phyloP scores from a whole-genome alignment of 805 yeast genomes.

The Clavispora vitiphila region DNA sequence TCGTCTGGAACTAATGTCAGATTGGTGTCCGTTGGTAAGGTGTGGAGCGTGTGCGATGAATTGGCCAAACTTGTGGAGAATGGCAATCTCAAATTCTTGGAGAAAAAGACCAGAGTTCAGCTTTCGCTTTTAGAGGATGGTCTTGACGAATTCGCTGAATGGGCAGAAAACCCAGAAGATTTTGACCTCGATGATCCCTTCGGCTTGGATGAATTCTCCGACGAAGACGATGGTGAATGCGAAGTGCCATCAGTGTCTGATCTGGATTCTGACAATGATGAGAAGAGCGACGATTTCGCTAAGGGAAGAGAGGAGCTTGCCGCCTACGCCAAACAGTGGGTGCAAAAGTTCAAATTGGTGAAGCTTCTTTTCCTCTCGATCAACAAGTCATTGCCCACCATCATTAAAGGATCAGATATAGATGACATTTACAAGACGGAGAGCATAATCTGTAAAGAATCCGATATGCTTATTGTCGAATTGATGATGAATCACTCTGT shows the following conservation, averaged over 20 bases:
- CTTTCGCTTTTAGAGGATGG: conserved; percentile 54
- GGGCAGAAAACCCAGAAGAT: conserved; percentile 58
- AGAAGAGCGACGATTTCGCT: conserved; percentile 3
- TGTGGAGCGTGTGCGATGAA: conserved; percentile 66
- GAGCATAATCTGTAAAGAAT: conserved; percentile 34
- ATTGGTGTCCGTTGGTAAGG: conserved; percentile 56
- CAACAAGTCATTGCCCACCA: conserved; percentile 50
- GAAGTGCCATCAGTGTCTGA: conserved; percentile 14
- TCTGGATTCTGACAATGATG: conserved; percentile 9
- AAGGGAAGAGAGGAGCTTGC: conserved; percentile 23
- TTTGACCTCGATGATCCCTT: conserved; percentile 49
- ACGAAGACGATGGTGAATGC: conserved; percentile 24
- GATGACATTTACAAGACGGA: conserved; percentile 46
- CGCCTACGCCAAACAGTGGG: conserved; percentile 45
- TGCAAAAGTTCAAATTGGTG: conserved; percentile 48
- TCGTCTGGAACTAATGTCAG: conserved; percentile 31
- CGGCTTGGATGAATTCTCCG: conserved; percentile 31
- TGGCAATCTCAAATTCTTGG: conserved; percentile 54
- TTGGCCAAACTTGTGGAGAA: conserved; percentile 36
- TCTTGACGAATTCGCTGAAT: conserved; percentile 60
- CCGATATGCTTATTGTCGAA: conserved; percentile 58
- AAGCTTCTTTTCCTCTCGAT: conserved; percentile 56
- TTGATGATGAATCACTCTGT: conserved; percentile 46
- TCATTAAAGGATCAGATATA: conserved; percentile 37
- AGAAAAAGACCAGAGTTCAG: conserved; percentile 40